Evolutionary conservation across 768 basidiomycete genomes (phyloP), one percentile per base, ranked within the genome.

Genomic region (Mycena olivaceomarginata): DNA sequence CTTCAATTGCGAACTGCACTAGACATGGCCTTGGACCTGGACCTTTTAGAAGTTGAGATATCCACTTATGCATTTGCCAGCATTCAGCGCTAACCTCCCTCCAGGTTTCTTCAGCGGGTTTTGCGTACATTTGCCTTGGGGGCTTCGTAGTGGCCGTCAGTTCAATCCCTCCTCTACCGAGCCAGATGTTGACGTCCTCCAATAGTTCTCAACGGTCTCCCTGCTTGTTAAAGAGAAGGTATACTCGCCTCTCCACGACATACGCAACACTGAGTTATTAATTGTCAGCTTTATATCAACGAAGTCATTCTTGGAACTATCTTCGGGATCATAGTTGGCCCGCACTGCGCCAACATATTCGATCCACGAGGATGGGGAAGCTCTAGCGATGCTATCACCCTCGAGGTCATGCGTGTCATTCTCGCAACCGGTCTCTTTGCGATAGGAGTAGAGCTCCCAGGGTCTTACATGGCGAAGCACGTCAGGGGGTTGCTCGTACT

Each of bases 391-490:
- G 84, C 87, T 5, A 91, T 99, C 74, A 99, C 98, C 1, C 90
- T 96, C 25, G 97, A 98, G 84, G 86, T 98, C 20, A 97, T 94
- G 87, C 91, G 97, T 10, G 85, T 98, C 45, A 95, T 98, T 66
- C 94, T 99, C 60, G 98, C 94, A 4, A 94, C 95, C 2, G 96
- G 97, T 39, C 92, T 99, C 2, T 99, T 99, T 81, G 96, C 98
- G 10, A 96, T 99, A 46, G 98, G 98, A 3, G 96, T 98, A 37
- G 98, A 99, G 83, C 88, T 99, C 45, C 98, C 98, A 0, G 88
- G 92, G 72, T 91, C 93, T 1, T 99, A 99, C 87, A 92, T 99
- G 90, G 88, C 88, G 37, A 90, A 93, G 40, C 96, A 98, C 81
- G 95, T 92, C 57, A 94, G 90, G 80, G 92, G 95, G 51, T 85